Evolutionary conservation across 2,329 filamentous ascomycete genomes (phyloP), one percentile per base, ranked within the genome.

Genomic region (Alternaria tenuissima): DNA sequence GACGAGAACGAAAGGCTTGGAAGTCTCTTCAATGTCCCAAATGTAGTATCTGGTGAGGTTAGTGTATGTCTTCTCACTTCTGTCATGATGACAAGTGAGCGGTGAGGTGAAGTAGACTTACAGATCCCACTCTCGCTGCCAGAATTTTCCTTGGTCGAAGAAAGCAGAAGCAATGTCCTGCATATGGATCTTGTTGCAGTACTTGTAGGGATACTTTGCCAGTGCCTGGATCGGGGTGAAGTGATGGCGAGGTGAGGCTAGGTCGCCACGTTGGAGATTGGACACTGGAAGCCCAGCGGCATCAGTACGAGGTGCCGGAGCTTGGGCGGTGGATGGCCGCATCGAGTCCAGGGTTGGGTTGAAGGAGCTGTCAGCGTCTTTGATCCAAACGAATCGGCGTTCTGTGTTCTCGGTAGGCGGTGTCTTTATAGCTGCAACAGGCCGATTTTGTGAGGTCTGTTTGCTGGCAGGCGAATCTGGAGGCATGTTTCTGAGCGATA

Each of bases 101-200:
- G 14, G 11, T 36, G 12, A 52, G 70, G 72, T 59, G 73, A 72
- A 28, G 69, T 76, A n/a, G 34, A 83, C 89, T 84, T 82, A 95
- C 91, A 96, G 80, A 63, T 94, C 88, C 93, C 93, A 97, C 11
- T 81, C 72, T 59, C 87, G 84, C 2, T 81, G 78, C 68, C 85
- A 86, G 64, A 91, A 82, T 51, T 92, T 81, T 28, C 79, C 84
- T 3, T 75, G 71, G 34, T 86, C 81, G 67, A 92, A 92, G 75
- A 86, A 84, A 69, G 67, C 76, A 81, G 86, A 65, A 68, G 83
- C 71, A 77, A 84, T 63, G 70, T 78, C 69, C 86, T 91, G 59
- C 58, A 66, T 67, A 56, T 72, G 69, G 12, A 64, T 61, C 60
- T 82, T 83, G 56, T 85, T 84, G 43, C 89, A 85, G 72, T 85